These are phyloP conservation scores for Aaosphaeria pasadenensis DNA, from an alignment of 2,329 filamentous ascomycete species.

Conservation along the genomic window DNA sequence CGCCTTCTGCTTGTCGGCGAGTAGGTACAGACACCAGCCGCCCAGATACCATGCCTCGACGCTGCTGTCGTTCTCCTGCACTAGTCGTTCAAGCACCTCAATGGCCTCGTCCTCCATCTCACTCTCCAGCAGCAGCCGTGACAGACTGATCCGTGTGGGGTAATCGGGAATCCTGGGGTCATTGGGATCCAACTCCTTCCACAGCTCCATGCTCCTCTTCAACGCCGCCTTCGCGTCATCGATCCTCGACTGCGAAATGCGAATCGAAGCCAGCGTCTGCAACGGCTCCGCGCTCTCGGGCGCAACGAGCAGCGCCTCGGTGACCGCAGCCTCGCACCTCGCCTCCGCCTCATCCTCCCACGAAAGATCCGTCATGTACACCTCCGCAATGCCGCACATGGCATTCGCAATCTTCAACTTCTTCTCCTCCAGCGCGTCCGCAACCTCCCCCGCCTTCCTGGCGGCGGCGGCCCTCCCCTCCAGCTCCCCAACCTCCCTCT, in stretches of 20 bases:
- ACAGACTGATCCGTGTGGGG: constrained; percentile 76
- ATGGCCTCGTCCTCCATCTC: constrained; percentile 82
- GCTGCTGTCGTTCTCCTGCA: constrained; percentile 87
- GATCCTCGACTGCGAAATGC: constrained; percentile 78
- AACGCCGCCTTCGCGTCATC: constrained; percentile 81
- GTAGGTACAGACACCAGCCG: constrained; percentile 84
- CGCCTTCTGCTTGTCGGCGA: constrained; percentile 65
- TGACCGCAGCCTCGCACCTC: constrained; percentile 82
- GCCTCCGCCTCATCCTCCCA: constrained; percentile 87
- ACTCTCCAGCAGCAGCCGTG: constrained; percentile 85
- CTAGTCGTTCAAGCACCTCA: constrained; percentile 77
- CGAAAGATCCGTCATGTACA: constrained; percentile 98
- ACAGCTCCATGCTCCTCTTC: constrained; percentile 73
- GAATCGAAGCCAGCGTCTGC: constrained; percentile 90
- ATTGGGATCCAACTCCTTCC: constrained; percentile 73
- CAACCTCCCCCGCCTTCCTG: constrained; percentile 28
- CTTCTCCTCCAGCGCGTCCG: constrained; percentile 59
- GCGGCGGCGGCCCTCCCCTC: constrained; percentile 44
- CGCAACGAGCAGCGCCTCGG: constrained; percentile 82
- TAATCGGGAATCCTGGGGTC: constrained; percentile 79
- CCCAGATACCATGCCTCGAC: constrained; percentile 97
- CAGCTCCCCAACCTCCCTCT: constrained; percentile 66
- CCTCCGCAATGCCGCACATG: constrained; percentile 90
- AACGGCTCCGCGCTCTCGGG: constrained; percentile 83
- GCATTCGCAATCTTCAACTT: constrained; percentile 81